Conservation (phyloP, 371 early-diverging fungal species). For the Smittium culicis region DNA sequence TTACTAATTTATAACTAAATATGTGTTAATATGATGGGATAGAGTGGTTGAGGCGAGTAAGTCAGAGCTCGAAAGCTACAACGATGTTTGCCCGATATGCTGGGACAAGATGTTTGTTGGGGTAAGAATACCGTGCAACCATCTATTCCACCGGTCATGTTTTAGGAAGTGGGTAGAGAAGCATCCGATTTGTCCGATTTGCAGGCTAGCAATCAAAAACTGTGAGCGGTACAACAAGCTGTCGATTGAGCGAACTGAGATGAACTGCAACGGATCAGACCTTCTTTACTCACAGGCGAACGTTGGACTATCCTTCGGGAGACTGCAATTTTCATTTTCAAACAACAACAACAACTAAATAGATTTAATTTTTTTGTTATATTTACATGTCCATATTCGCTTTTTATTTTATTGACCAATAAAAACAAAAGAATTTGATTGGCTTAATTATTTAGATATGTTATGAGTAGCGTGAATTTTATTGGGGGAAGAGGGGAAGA, state of each 20-base stretch:
- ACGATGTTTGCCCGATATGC: slow-evolving; percentile 11
- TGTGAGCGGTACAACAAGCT: slow-evolving; percentile 4
- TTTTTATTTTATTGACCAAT: no score
- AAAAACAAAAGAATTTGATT: no score
- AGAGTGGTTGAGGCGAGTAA: slow-evolving; percentile 6
- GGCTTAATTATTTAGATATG: no score
- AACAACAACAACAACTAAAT: not conserved
- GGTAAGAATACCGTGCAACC: slow-evolving; percentile 10
- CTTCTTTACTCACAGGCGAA: not conserved
- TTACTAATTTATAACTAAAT: no score
- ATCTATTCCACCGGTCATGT: slow-evolving; percentile 12
- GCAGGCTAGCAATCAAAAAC: not conserved
- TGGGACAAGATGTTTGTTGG: slow-evolving; percentile 6
- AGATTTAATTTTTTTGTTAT: no score
- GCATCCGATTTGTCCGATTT: slow-evolving; percentile 7
- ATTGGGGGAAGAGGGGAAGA: no score
- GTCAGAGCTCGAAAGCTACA: slow-evolving; percentile 1
- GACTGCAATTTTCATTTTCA: not conserved
- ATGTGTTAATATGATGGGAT: no score
- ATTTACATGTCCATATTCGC: no score
- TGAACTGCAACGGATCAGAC: not conserved
- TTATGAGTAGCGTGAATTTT: no score
- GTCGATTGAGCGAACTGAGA: not conserved
- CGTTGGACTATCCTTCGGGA: not conserved
- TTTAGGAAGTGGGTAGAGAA: slow-evolving; percentile 10